Percentiles rank a stretch among this genome's conserved stretches.
These are phyloP conservation scores for Vaccinium corymbosum DNA, from an alignment of 148 eudicot species.

Conservation along the genomic window DNA sequence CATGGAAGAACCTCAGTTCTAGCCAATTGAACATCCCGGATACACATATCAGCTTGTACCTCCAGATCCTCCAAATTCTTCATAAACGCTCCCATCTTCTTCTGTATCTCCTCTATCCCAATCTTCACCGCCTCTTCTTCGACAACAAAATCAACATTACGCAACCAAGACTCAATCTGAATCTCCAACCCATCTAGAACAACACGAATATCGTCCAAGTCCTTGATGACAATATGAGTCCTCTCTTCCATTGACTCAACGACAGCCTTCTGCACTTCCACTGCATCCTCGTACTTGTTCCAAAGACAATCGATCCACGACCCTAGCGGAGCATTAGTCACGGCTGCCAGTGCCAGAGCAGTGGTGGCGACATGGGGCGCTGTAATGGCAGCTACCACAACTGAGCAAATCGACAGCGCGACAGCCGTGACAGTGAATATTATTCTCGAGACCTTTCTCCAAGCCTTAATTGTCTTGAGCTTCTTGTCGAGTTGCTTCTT, in stretches of 20 bases:
- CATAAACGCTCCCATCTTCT: slow-evolving; percentile 65
- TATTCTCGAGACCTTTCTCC: slow-evolving; percentile 80
- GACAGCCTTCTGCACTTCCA: slow-evolving; percentile 84
- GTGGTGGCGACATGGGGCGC: slow-evolving; percentile 88
- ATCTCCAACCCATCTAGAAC: slow-evolving; percentile 65
- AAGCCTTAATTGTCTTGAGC: slow-evolving; percentile 60
- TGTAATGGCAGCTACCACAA: slow-evolving; percentile 87
- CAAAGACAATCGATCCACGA: slow-evolving; percentile 82
- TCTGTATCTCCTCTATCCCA: slow-evolving; percentile 72
- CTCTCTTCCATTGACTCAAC: slow-evolving; percentile 81
- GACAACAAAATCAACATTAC: slow-evolving; percentile 49
- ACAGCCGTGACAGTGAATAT: slow-evolving; percentile 84
- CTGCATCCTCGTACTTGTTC: slow-evolving; percentile 73
- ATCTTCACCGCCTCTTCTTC: slow-evolving; percentile 65
- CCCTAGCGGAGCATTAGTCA: slow-evolving; percentile 67
- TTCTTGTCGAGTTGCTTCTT: slow-evolving; percentile 86
- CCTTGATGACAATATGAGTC: slow-evolving; percentile 73
- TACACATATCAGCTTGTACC: slow-evolving; percentile 76
- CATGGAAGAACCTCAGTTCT: too few relatives aligned
- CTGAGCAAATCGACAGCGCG: slow-evolving; percentile 82
- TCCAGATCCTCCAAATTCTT: slow-evolving; percentile 87
- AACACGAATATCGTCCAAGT: slow-evolving; percentile 77
- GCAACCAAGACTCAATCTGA: slow-evolving; percentile 59
- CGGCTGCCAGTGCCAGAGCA: slow-evolving; percentile 77
- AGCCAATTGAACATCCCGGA: slow-evolving; percentile 50